A percentile compares a stretch with the other conserved stretches of the same genome.
phyloP scores from a whole-genome alignment of 2,329 filamentous ascomycete genomes.

The Pseudogymnoascus pannorum region DNA sequence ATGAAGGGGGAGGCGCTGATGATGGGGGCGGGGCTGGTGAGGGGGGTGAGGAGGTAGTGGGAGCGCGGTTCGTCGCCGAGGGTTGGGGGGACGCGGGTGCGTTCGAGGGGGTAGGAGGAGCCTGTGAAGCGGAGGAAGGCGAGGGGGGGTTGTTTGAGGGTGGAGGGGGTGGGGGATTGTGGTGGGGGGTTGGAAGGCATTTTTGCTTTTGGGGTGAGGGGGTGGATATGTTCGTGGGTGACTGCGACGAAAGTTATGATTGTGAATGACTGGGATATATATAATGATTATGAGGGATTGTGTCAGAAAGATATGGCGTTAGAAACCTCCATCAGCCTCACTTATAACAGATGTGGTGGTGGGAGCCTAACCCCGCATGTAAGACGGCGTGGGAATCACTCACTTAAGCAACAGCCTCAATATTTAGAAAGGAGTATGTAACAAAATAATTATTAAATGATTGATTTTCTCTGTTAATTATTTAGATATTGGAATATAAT shows the following conservation, averaged over 20 bases:
- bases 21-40: constrained; percentile 17
- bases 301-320: background rate
- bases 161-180: background rate
- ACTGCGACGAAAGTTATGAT: background rate
- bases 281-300: background rate
- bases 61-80: constrained; percentile 5
- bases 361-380: background rate
- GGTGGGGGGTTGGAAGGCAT: background rate
- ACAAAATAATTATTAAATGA: background rate
- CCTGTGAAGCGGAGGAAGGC: constrained; percentile 2
- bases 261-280: background rate
- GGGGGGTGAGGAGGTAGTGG: constrained; percentile 14
- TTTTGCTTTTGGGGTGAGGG: background rate
- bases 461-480: background rate
- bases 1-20: constrained; percentile 21
- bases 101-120: background rate
- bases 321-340: background rate
- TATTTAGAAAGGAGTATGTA: background rate
- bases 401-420: background rate
- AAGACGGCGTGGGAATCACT: background rate
- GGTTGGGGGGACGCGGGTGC: constrained; percentile 12
- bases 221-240: background rate
- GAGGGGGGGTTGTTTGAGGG: background rate
- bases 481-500: background rate
- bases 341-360: background rate